Base-by-base conservation (phyloP, 2,329 filamentous ascomycete genomes). In the Claviceps pusilla region DNA sequence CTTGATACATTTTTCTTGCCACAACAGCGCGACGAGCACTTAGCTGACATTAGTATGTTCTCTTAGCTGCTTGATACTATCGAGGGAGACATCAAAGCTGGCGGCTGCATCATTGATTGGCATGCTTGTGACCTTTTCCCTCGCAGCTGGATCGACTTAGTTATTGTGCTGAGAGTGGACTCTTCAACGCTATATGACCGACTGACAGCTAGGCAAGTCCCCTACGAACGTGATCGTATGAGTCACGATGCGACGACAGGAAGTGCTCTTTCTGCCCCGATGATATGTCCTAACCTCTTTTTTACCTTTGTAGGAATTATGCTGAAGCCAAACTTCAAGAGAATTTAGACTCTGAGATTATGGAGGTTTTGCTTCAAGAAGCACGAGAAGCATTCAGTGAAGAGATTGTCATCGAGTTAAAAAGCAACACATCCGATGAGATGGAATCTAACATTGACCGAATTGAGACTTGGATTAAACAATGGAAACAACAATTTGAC, bases 71-170 rank as follows among this genome's bases (percentile, higher is more conserved):
- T 98, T 28, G 93, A 98, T 66, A 81, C 86, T 50, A 85, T 98
- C 55, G 93, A 97, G 71, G 79, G 87, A 55, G 84, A 93, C 57
- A 78, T 87, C 43, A 78, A 83, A 58, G 71, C 78, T 24, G 91
- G 91, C 55, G 93, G 93, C 24, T 87, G 82, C 68, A 82, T 98
- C 61, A 86, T 98, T 64, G 93, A 98, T 72, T 98, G 93, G 91
- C 93, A 98, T 71, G 91, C 90, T 2, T 97, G 91, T 72, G 93
- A 97, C 64, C 72, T 97, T 28, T 97, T 97, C 65, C 93, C 93
- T 2, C 83, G 86, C 66, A 86, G 86, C 64, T 94, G 90, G 88
- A 86, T 98, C 65, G 93, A 98, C 67, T 78, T 98, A 2, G 90
- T 98, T 0, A 86, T 97, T 5, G 93, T 98, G 54, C 70, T 98